Percentiles rank a stretch among this genome's conserved stretches.
Evolutionary conservation across 805 yeast genomes (phyloP).

Genomic region (Wickerhamomyces mucosus): DNA sequence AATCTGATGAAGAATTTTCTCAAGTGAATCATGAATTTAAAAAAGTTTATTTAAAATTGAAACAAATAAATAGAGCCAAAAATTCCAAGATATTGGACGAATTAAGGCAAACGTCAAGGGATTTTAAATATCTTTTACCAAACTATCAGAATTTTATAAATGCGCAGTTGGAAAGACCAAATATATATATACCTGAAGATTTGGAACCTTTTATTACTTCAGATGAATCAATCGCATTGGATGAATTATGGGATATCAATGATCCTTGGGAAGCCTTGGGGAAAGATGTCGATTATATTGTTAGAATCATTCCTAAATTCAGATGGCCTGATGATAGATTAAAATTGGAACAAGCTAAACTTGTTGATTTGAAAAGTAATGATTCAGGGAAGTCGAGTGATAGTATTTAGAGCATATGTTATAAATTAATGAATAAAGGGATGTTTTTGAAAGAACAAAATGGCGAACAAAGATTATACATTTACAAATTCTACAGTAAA

Average conservation of each 20-base stretch:
- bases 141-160: too few relatives aligned
- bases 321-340: conserved; percentile 5
- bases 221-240: conserved; percentile 14
- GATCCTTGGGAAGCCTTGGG: conserved; percentile 19
- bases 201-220: conserved; percentile 8
- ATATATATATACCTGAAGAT: conserved; percentile 10
- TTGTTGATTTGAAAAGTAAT: too few relatives aligned
- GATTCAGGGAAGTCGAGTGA: too few relatives aligned
- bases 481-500: too few relatives aligned
- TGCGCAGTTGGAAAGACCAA: conserved; percentile 9
- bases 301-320: conserved; percentile 17
- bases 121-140: conserved; percentile 6
- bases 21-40: conserved; percentile 11
- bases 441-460: too few relatives aligned
- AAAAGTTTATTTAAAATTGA: conserved; percentile 8
- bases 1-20: conserved; percentile 5
- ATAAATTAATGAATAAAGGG: too few relatives aligned
- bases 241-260: conserved; percentile 18
- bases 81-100: conserved; percentile 14
- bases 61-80: conserved; percentile 10
- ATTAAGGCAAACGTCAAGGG: not conserved
- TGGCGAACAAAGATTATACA: too few relatives aligned
- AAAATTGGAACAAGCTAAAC: not conserved
- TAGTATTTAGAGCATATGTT: too few relatives aligned
- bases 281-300: conserved; percentile 13